A percentile compares a stretch with the other conserved stretches of the same genome.
These are phyloP conservation scores for Acanthamoeba divionensis DNA, from an alignment of 208 protist genomes.

Conservation along the genomic window DNA sequence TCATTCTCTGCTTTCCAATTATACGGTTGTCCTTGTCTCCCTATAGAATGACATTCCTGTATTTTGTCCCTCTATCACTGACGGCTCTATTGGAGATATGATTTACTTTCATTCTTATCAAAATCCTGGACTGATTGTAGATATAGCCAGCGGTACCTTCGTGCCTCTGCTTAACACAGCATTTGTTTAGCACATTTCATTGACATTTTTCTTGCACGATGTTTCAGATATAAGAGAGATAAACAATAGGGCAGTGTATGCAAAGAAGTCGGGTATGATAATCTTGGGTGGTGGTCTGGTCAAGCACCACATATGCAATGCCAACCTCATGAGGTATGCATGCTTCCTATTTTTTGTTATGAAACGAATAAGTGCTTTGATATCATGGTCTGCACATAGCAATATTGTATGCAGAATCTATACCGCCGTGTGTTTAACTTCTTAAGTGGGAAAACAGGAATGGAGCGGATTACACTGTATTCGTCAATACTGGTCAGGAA, in stretches of 20 bases:
- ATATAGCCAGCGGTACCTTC: slow-evolving; percentile 75
- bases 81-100: slow-evolving; percentile 98
- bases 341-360: neutral
- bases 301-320: slow-evolving; percentile 99
- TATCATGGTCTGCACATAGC: neutral
- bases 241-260: slow-evolving; percentile 93
- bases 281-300: slow-evolving; percentile 96
- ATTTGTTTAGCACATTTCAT: neutral
- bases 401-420: too few relatives aligned
- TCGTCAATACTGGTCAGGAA: slow-evolving; percentile 94
- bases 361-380: too few relatives aligned
- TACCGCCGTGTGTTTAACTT: too few relatives aligned
- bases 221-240: slow-evolving; percentile 94
- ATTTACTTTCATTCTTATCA: slow-evolving; percentile 99
- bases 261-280: slow-evolving; percentile 94
- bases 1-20: neutral
- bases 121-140: slow-evolving; percentile 89
- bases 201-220: slow-evolving; percentile 54
- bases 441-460: slow-evolving; percentile 85
- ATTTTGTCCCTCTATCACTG: slow-evolving; percentile 97
- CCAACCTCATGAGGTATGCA: slow-evolving; percentile 93
- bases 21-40: neutral
- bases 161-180: neutral
- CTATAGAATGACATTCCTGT: slow-evolving; percentile 96
- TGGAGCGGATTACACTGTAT: slow-evolving; percentile 97